These are phyloP conservation scores for Furcasterigmium furcatum DNA, from an alignment of 2,329 filamentous ascomycete genomes.

Conservation along the genomic window DNA sequence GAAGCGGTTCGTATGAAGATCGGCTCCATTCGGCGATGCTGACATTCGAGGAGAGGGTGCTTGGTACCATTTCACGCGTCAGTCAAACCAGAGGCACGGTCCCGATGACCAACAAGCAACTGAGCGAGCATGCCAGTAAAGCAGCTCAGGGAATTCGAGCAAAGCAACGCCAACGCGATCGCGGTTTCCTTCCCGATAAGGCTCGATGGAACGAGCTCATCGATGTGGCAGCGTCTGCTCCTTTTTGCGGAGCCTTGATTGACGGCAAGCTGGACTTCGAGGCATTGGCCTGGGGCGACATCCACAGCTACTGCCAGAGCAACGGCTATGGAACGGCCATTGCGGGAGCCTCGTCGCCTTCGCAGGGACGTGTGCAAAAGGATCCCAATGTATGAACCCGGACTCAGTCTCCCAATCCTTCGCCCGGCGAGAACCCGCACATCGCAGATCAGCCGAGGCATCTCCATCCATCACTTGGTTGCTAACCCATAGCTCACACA, in stretches of 20 bases:
- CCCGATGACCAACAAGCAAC: no score
- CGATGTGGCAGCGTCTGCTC: not conserved
- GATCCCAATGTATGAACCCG: conserved; percentile 28
- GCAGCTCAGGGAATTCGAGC: not conserved
- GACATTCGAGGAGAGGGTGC: no score
- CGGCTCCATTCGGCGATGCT: no score
- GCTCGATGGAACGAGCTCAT: not conserved
- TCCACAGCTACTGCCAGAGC: not conserved
- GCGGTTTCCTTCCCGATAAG: not conserved
- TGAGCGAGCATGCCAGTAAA: no score
- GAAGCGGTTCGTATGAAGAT: no score
- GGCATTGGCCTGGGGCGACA: not conserved
- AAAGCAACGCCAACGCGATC: not conserved
- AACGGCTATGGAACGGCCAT: not conserved
- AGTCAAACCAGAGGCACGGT: no score
- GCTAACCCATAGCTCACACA: conserved; percentile 12
- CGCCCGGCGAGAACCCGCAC: not conserved
- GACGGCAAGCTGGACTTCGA: not conserved
- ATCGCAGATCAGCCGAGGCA: no score
- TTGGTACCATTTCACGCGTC: no score
- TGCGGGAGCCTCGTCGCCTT: not conserved
- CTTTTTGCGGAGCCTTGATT: not conserved
- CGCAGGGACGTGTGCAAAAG: not conserved
- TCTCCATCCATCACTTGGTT: not conserved
- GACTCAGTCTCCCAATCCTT: conserved; percentile 1